A percentile compares a stretch with the other conserved stretches of the same genome.
Conservation (phyloP, 345 rosid genomes). For the Brassica nigra region DNA sequence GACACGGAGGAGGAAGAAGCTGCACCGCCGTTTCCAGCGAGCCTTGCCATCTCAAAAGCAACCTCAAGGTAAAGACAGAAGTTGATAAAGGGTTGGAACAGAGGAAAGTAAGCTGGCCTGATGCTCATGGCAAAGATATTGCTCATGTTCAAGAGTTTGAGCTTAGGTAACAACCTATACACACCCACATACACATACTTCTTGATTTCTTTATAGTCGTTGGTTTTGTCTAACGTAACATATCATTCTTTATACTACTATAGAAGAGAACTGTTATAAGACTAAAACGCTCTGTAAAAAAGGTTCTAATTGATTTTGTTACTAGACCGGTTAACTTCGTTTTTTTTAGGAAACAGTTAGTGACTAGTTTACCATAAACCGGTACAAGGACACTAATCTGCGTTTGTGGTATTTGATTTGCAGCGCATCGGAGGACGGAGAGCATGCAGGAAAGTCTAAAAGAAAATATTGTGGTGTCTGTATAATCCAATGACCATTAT, state of each 20-base stretch:
- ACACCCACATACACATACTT: not conserved
- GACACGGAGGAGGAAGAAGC: slow-evolving; percentile 24
- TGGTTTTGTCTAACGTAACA: not conserved
- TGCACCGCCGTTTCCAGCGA: slow-evolving; percentile 41
- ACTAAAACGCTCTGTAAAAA: not conserved
- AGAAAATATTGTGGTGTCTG: slow-evolving; percentile 57
- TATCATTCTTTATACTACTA: not conserved
- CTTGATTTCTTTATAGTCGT: not conserved
- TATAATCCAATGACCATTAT: slow-evolving; percentile 54
- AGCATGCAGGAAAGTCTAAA: slow-evolving; percentile 48
- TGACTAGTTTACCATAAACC: slow-evolving; percentile 2
- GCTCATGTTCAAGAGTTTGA: slow-evolving; percentile 76
- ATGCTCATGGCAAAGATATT: slow-evolving; percentile 76
- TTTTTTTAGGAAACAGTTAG: not conserved
- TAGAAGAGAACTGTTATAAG: not conserved
- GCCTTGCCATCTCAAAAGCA: slow-evolving; percentile 55
- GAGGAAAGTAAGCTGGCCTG: slow-evolving; percentile 83
- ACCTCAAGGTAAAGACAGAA: slow-evolving; percentile 48
- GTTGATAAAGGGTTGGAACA: slow-evolving; percentile 38
- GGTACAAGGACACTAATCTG: slow-evolving; percentile 9
- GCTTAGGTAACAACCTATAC: slow-evolving; percentile 50
- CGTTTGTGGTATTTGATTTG: slow-evolving; percentile 5
- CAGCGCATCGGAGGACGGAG: slow-evolving; percentile 65
- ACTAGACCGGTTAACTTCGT: not conserved
- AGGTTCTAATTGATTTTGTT: not conserved